phyloP scores from a whole-genome alignment of 805 yeast species.

The Hanseniaspora lachancei region DNA sequence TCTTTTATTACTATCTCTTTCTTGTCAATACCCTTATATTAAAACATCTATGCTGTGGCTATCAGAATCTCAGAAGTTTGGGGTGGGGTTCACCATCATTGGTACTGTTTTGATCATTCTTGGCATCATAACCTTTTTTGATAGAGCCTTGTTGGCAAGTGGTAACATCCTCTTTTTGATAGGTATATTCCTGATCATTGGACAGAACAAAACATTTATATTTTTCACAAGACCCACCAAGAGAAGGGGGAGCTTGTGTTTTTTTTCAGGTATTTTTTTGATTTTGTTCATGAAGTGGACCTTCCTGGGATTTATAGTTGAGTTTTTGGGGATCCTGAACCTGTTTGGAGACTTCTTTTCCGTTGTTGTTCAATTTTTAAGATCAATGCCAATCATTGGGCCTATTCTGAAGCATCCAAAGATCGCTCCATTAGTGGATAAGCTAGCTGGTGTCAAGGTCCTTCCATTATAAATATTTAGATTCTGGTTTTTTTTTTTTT shows the following conservation, averaged over 20 bases:
- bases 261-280: slow-evolving; percentile 58
- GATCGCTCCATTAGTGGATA: slow-evolving; percentile 62
- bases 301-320: slow-evolving; percentile 72
- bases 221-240: slow-evolving; percentile 71
- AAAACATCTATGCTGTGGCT: slow-evolving; percentile 41
- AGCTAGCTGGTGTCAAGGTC: slow-evolving; percentile 52
- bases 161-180: slow-evolving; percentile 69
- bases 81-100: slow-evolving; percentile 83
- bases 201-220: slow-evolving; percentile 65
- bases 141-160: slow-evolving; percentile 74
- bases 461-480: slow-evolving; percentile 41
- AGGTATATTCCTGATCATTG: slow-evolving; percentile 80
- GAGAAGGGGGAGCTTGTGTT: slow-evolving; percentile 74
- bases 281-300: slow-evolving; percentile 59
- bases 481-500: no score
- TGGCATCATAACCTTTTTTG: slow-evolving; percentile 78
- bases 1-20: background rate
- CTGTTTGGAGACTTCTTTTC: slow-evolving; percentile 90
- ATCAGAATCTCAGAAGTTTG: slow-evolving; percentile 71
- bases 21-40: slow-evolving; percentile 26
- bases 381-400: slow-evolving; percentile 81
- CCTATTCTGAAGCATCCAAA: slow-evolving; percentile 68
- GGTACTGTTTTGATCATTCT: slow-evolving; percentile 63
- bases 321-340: slow-evolving; percentile 77
- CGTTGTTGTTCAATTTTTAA: slow-evolving; percentile 69